Conservation (phyloP, 441 rosid species). For the Pelargonium australe region DNA sequence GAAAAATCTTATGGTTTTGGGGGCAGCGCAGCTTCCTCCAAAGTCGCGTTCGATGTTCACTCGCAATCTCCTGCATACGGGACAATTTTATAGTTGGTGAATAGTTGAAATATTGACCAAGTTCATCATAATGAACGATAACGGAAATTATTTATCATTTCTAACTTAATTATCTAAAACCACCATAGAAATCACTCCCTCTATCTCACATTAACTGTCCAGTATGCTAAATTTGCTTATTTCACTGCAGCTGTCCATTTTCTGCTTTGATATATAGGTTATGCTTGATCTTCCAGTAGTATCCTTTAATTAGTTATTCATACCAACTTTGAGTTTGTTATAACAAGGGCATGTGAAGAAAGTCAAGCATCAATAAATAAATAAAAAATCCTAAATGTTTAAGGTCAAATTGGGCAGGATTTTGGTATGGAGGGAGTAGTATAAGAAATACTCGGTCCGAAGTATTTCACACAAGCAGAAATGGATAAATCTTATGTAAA, state of each 20-base stretch:
- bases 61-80: constrained; percentile 72
- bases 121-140: no score
- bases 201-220: no score
- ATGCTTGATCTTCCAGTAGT: neutral
- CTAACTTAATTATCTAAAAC: no score
- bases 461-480: no score
- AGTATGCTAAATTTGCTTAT: neutral
- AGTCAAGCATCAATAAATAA: neutral
- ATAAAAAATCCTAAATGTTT: neutral
- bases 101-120: no score
- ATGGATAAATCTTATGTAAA: no score
- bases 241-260: neutral
- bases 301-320: neutral
- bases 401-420: neutral
- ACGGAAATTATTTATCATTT: no score
- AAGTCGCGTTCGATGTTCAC: constrained; percentile 88
- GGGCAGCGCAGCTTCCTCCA: constrained; percentile 79
- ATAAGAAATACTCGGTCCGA: no score
- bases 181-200: no score
- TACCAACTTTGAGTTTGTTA: neutral
- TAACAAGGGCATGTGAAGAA: neutral
- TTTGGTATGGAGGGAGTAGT: no score
- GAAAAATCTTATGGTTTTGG: constrained; percentile 75
- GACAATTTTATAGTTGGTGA: constrained; percentile 6
- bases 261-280: neutral